A percentile compares a stretch with the other conserved stretches of the same genome.
phyloP scores from a whole-genome alignment of 768 basidiomycete genomes.

The Boletus speciosus region DNA sequence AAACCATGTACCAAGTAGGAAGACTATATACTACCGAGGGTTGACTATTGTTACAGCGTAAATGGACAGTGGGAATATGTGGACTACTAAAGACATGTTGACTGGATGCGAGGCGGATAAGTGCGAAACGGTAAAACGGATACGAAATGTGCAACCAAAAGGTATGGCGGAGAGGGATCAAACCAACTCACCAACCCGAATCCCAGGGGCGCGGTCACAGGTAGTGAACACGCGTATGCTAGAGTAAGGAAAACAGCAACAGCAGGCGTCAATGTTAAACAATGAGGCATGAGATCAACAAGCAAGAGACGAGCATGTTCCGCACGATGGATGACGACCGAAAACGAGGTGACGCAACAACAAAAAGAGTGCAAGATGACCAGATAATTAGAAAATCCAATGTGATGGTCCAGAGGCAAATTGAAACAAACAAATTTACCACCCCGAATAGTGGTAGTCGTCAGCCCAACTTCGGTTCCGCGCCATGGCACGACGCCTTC shows the following conservation, averaged over 20 bases:
- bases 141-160: conserved; percentile 16
- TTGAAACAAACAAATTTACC: conserved; percentile 37
- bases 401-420: conserved; percentile 9
- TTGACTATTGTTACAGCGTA: conserved; percentile 34
- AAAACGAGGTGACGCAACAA: conserved; percentile 18
- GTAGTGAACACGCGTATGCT: conserved; percentile 13
- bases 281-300: conserved; percentile 7
- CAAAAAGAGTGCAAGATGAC: conserved; percentile 17
- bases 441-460: conserved; percentile 63
- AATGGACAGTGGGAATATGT: conserved; percentile 30
- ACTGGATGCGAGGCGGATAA: conserved; percentile 19
- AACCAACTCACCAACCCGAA: conserved; percentile 16
- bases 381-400: conserved; percentile 24
- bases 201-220: conserved; percentile 8
- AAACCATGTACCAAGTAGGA: conserved; percentile 15
- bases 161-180: conserved; percentile 13
- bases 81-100: conserved; percentile 21
- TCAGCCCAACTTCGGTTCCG: conserved; percentile 68
- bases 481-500: conserved; percentile 44
- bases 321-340: conserved; percentile 11
- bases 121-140: conserved; percentile 3
- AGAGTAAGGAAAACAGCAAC: conserved; percentile 14
- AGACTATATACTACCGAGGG: conserved; percentile 29
- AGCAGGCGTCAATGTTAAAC: conserved; percentile 9
- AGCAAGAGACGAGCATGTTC: conserved; percentile 24